phyloP scores from a whole-genome alignment of 495 filamentous ascomycete species.

The Mytilinidion resinicola region DNA sequence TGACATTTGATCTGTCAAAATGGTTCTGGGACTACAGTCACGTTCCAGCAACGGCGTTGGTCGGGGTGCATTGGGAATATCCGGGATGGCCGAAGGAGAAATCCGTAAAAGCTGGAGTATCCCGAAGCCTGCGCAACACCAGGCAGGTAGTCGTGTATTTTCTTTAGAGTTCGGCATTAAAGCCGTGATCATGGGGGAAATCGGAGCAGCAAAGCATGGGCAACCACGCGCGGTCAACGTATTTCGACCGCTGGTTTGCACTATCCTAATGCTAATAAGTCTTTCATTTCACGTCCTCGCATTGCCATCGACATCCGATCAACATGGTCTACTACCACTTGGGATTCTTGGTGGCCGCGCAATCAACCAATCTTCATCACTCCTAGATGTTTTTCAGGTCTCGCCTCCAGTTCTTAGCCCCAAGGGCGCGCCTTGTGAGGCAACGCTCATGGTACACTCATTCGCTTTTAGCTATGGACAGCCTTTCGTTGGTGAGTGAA shows the following conservation, averaged over 20 bases:
- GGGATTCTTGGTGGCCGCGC: slow-evolving; percentile 14
- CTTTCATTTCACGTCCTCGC: slow-evolving; percentile 10
- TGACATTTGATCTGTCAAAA: not conserved
- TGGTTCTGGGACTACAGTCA: not conserved
- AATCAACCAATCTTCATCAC: slow-evolving; percentile 11
- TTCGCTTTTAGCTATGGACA: slow-evolving; percentile 74
- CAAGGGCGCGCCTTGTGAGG: slow-evolving; percentile 17
- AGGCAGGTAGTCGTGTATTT: slow-evolving; percentile 1
- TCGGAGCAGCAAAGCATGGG: not conserved
- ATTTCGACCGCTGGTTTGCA: slow-evolving; percentile 13
- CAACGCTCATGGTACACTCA: slow-evolving; percentile 60
- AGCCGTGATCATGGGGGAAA: not conserved
- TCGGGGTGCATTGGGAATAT: not conserved
- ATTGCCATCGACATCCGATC: slow-evolving; percentile 5
- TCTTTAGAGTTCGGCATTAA: not conserved
- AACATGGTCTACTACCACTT: slow-evolving; percentile 2
- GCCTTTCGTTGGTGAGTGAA: slow-evolving; percentile 67
- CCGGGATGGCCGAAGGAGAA: not conserved
- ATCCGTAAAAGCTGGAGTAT: not conserved
- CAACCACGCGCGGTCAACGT: slow-evolving; percentile 1
- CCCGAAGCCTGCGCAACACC: not conserved
- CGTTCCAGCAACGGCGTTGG: slow-evolving; percentile 1
- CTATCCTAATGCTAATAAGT: slow-evolving; percentile 26
- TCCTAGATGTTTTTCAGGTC: slow-evolving; percentile 33
- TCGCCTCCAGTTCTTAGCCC: slow-evolving; percentile 32